These are phyloP conservation scores for Rosa multiflora DNA, from an alignment of 306 rosid species.

Conservation along the genomic window DNA sequence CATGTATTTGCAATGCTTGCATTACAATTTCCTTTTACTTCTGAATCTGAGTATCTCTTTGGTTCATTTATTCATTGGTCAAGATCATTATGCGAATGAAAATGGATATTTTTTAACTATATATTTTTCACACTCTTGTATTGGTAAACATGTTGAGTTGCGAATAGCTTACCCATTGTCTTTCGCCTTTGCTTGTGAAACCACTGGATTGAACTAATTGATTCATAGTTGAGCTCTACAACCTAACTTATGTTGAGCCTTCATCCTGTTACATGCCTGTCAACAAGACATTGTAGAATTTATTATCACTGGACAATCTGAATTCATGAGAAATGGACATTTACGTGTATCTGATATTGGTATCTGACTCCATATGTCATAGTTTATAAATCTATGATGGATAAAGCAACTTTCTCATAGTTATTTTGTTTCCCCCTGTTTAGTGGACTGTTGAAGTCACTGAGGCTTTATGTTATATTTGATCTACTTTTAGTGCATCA, in stretches of 20 bases:
- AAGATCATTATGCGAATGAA: not conserved
- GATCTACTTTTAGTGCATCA: not conserved
- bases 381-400: not conserved
- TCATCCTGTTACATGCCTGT: not conserved
- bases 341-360: not conserved
- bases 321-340: not conserved
- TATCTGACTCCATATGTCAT: not conserved
- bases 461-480: not conserved
- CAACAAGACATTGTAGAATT: not conserved
- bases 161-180: not conserved
- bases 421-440: not conserved
- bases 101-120: not conserved
- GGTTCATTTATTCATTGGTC: not conserved
- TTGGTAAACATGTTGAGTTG: not conserved
- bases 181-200: not conserved
- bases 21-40: not conserved
- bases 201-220: not conserved
- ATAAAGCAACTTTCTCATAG: not conserved
- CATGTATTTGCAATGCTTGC: not conserved
- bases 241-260: not conserved
- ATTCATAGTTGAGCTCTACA: not conserved
- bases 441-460: not conserved
- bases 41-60: not conserved
- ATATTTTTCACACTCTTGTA: not conserved
- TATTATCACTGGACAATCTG: not conserved